Percentiles rank a stretch among this genome's conserved stretches.
phyloP scores from a whole-genome alignment of 352 stramenopile genomes.

The Phytophthora nicotianae region DNA sequence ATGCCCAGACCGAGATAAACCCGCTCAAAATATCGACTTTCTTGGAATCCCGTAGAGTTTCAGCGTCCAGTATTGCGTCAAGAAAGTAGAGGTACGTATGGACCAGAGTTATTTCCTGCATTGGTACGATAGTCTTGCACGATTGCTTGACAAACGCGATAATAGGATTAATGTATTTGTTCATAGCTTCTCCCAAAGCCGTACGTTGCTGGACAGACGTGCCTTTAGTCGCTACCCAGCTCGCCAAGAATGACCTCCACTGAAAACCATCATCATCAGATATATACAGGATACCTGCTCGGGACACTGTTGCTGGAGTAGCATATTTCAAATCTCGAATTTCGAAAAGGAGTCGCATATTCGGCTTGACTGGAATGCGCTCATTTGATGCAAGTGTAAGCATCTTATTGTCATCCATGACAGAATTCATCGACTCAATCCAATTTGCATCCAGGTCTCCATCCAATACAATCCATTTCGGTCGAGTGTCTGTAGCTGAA shows the following conservation, averaged over 20 bases:
- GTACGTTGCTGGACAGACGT: conserved; percentile 58
- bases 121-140: conserved; percentile 88
- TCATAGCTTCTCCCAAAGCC: conserved; percentile 62
- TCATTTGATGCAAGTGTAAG: conserved; percentile 94
- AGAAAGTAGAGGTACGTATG: conserved; percentile 93
- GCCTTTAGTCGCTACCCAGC: conserved; percentile 87
- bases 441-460: conserved; percentile 88
- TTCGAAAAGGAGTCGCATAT: conserved; percentile 97
- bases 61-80: conserved; percentile 80
- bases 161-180: conserved; percentile 89
- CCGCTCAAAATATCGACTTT: conserved; percentile 89
- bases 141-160: conserved; percentile 88
- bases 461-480: conserved; percentile 97
- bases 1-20: conserved; percentile 94
- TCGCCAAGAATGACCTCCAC: conserved; percentile 92
- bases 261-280: conserved; percentile 92
- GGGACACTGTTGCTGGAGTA: conserved; percentile 94
- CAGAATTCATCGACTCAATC: conserved; percentile 92
- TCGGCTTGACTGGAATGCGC: conserved; percentile 93
- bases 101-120: conserved; percentile 92
- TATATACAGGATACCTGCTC: conserved; percentile 96
- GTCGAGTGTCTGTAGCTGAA: conserved; percentile 58
- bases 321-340: conserved; percentile 95
- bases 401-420: conserved; percentile 92
- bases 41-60: conserved; percentile 62